Percentiles rank a stretch among this genome's conserved stretches.
Conservation (phyloP, 1,284 basidiomycete genomes). For the Cyathus pygmaeus region DNA sequence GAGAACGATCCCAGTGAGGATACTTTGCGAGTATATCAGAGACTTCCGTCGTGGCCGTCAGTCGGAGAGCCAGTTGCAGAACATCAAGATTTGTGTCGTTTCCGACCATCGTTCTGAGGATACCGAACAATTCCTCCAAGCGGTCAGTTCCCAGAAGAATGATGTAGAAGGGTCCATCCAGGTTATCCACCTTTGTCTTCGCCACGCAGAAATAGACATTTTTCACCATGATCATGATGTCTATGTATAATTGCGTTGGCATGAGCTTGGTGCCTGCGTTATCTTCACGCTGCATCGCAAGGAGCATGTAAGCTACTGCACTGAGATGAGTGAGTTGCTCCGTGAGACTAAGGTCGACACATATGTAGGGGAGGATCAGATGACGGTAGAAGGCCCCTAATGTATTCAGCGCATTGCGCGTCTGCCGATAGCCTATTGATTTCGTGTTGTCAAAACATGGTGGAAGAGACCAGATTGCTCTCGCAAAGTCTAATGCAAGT, state of each 20-base stretch:
- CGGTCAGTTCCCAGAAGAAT: conserved; percentile 50
- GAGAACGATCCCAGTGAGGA: conserved; percentile 47
- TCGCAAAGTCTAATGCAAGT: background rate
- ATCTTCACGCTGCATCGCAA: conserved; percentile 33
- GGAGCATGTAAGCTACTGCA: conserved; percentile 34
- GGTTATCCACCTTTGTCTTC: conserved; percentile 46
- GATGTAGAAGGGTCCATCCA: conserved; percentile 38
- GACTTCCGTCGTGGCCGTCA: conserved; percentile 40
- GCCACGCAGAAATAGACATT: conserved; percentile 48
- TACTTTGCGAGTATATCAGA: conserved; percentile 43
- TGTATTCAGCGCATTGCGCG: conserved; percentile 25
- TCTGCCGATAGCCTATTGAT: conserved; percentile 18
- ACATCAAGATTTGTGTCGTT: conserved; percentile 39
- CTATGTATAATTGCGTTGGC: conserved; percentile 39
- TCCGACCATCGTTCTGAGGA: conserved; percentile 43
- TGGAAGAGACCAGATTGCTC: conserved; percentile 36
- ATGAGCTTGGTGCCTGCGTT: conserved; percentile 30
- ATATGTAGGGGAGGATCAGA: conserved; percentile 42
- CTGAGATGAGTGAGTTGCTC: conserved; percentile 49
- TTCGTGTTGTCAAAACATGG: conserved; percentile 2
- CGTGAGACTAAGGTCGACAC: conserved; percentile 38
- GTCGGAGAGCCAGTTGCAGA: conserved; percentile 33
- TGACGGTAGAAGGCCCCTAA: conserved; percentile 26
- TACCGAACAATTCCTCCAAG: conserved; percentile 46
- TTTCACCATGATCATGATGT: conserved; percentile 51